Evolutionary conservation across 495 filamentous ascomycete genomes (phyloP), one percentile per base, ranked within the genome.

Genomic region (Aspergillus cavernicola): DNA sequence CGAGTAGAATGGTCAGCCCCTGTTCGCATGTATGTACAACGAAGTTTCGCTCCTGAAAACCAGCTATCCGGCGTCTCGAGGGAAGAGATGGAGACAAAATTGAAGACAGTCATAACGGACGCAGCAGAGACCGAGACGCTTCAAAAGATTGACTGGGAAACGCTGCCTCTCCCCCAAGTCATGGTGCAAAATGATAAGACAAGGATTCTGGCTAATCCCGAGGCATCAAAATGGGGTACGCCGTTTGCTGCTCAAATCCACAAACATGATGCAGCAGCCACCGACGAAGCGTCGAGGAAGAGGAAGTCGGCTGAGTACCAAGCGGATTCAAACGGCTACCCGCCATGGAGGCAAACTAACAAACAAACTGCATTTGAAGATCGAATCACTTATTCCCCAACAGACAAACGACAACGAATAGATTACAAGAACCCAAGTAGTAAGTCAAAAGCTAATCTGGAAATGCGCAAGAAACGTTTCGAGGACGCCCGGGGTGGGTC

Each of bases 401-500:
- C 67, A 71, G 80, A 84, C 38, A 91, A 88, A 66, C 84, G 83
- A 50, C 78, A 73, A 51, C 72, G 73, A 49, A 76, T 76, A 65
- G 72, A 75, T 56, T 49, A 63, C 49, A 72, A 74, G 52, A 61
- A 67, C 52, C 74, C 74, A 77, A 95, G 86, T 93, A 95, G 87
- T 93, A 95, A 96, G 87, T 92, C 80, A 54, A 84, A 90, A 71
- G 86, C 85, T 73, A 84, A 88, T 67, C 76, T 87, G 76, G 92
- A 95, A 66, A 92, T 92, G 75, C 85, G 93, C 50, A 87, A 83
- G 70, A 87, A 86, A 62, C 90, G 93, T 56, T 92, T 93, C 67
- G 87, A 92, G 58, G 80, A 80, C 38, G 79, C 80, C 18, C 85
- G 83, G 60, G 80, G 66, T 54, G 66, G 61, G 38, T 69, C 62